Base-by-base conservation (phyloP, 2,329 filamentous ascomycete species). In the Orbilia quercus region DNA sequence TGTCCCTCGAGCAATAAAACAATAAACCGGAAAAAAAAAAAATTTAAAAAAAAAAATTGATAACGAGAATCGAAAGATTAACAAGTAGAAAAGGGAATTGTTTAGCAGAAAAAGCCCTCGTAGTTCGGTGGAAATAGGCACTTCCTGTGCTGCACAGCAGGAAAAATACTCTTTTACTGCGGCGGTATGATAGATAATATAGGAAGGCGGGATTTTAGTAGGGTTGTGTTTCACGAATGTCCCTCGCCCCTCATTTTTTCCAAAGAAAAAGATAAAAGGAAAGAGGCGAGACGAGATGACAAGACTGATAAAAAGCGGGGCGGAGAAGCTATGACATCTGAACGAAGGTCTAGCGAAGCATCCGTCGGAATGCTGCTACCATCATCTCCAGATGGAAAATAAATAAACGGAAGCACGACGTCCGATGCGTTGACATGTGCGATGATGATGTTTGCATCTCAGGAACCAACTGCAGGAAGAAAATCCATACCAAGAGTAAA, bases 121-220 rank as follows among this genome's bases (percentile, higher is more conserved):
- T 67, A 34, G 34, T 55, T 67, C 45, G 40, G 53, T 58, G 54
- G 57, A 48, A 59, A 54, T 36, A 66, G 25, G 31, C 44, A 5
- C 28, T 47, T 22, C 18, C 16, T 9, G n/a, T n/a, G n/a, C n/a
- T n/a, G n/a, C 25, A n/a, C 42, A 45, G 22, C 34, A 16, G 31
- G 51, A 58, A n/a, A 16, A 53, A 57, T 47, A 64, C 48, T 34
- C 36, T 40, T 23, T 20, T 16, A 9, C 50, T 54, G 42, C 44
- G 14, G n/a, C 38, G 18, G 22, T 54, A 55, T 58, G 23, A 63
- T 62, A 72, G 23, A 63, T 62, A 72, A 72, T 54, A 54, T 64
- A 51, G 58, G 59, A 72, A 72, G 66, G 66, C 66, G 66, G 66
- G 66, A 71, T 63, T 31, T 54, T 34, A 62, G 57, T 62, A 47